phyloP scores from a whole-genome alignment of 352 stramenopile species.

The Phytophthora citrophthora region DNA sequence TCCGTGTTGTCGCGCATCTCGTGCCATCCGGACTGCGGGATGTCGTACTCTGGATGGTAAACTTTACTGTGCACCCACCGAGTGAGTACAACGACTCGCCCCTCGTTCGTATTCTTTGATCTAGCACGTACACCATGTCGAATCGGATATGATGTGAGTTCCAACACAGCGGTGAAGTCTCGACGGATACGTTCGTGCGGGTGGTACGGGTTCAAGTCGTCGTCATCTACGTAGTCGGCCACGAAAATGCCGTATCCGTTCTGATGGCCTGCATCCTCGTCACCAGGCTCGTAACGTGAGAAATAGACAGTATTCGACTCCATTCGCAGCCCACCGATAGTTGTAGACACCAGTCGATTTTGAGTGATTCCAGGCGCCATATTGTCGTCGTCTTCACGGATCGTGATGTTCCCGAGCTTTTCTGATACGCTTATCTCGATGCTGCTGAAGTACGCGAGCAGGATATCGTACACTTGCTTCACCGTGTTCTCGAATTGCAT shows the following conservation, averaged over 20 bases:
- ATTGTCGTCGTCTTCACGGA: constrained; percentile 55
- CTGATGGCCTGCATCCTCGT: constrained; percentile 16
- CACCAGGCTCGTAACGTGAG: constrained; percentile 35
- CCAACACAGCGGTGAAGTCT: constrained; percentile 41
- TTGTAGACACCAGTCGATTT: constrained; percentile 48
- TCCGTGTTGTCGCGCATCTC: constrained; percentile 44
- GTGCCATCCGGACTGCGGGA: constrained; percentile 36
- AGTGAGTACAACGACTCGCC: constrained; percentile 40
- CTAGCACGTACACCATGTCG: constrained; percentile 26
- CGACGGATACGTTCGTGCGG: constrained; percentile 44
- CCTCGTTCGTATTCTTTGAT: constrained; percentile 30
- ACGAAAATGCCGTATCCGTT: constrained; percentile 47
- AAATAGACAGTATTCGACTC: constrained; percentile 55
- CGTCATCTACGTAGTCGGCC: constrained; percentile 52
- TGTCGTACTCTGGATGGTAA: constrained; percentile 41
- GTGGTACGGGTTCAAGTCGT: constrained; percentile 56
- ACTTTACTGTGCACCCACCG: constrained; percentile 42
- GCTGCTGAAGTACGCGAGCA: constrained; percentile 41
- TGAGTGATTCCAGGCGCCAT: constrained; percentile 39
- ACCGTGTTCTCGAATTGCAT: constrained; percentile 48
- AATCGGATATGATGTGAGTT: constrained; percentile 38
- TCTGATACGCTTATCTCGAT: constrained; percentile 65
- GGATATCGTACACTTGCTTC: constrained; percentile 55
- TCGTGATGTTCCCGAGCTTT: constrained; percentile 51
- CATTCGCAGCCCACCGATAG: constrained; percentile 33